Evolutionary conservation across 371 early-diverging fungal species (phyloP).

Genomic region (Circinella minor): DNA sequence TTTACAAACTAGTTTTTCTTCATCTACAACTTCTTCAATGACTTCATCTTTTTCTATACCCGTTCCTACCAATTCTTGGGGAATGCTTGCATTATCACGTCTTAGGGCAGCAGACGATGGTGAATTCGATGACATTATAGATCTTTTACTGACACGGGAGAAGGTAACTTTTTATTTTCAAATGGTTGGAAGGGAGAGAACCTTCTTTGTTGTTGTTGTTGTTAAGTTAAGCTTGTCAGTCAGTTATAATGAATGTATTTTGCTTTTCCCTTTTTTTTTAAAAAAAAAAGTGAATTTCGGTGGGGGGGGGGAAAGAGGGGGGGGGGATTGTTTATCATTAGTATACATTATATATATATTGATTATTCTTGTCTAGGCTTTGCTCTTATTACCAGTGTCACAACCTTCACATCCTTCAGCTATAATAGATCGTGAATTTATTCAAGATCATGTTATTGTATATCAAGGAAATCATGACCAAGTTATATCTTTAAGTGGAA

Average conservation of each 20-base stretch:
- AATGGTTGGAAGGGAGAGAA: too few relatives aligned
- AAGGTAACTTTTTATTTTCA: constrained; percentile 23
- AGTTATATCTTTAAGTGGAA: constrained; percentile 45
- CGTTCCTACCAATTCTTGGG: constrained; percentile 56
- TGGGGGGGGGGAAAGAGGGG: not conserved
- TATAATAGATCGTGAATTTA: constrained; percentile 51
- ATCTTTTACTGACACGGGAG: constrained; percentile 28
- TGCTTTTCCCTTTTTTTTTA: not conserved
- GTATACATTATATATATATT: too few relatives aligned
- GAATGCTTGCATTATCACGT: constrained; percentile 45
- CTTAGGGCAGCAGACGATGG: constrained; percentile 35
- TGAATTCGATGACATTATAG: constrained; percentile 47
- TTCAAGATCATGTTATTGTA: constrained; percentile 50
- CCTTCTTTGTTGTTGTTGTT: too few relatives aligned
- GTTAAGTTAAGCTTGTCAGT: too few relatives aligned
- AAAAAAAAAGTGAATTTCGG: not conserved
- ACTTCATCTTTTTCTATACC: constrained; percentile 50
- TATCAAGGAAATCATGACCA: constrained; percentile 33
- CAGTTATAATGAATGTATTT: too few relatives aligned
- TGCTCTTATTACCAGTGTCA: constrained; percentile 47
- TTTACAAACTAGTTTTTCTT: constrained; percentile 28
- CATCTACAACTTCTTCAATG: constrained; percentile 20
- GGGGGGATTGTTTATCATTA: too few relatives aligned
- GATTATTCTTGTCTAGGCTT: constrained; percentile 26
- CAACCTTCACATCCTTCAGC: constrained; percentile 50